These are phyloP conservation scores for Phytophthora kernoviae DNA, from an alignment of 352 stramenopile genomes.

Conservation along the genomic window DNA sequence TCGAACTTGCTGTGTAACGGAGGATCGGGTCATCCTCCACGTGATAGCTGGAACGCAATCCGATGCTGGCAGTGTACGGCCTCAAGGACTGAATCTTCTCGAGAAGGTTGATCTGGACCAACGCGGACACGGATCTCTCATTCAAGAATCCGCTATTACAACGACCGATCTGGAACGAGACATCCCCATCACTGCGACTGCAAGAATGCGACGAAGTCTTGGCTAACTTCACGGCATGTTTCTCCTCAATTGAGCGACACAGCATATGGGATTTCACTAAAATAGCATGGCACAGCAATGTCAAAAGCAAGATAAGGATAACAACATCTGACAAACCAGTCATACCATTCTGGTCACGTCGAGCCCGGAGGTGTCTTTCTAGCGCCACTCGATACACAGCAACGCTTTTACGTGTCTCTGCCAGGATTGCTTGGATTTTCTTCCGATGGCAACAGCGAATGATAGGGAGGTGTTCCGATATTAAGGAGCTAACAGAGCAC, in stretches of 20 bases:
- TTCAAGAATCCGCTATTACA: slow-evolving; percentile 7
- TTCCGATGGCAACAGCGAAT: slow-evolving; percentile 34
- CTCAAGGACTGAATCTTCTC: slow-evolving; percentile 17
- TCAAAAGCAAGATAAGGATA: slow-evolving; percentile 7
- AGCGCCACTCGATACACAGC: slow-evolving; percentile 21
- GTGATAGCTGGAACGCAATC: slow-evolving; percentile 41
- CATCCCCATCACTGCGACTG: background rate
- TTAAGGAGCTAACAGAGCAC: slow-evolving; percentile 27
- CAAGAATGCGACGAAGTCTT: slow-evolving; percentile 8
- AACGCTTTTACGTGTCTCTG: slow-evolving; percentile 33
- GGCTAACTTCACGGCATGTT: slow-evolving; percentile 10
- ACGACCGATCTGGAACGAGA: slow-evolving; percentile 27
- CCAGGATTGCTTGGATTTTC: slow-evolving; percentile 35
- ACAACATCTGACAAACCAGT: background rate
- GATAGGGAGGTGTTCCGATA: slow-evolving; percentile 27
- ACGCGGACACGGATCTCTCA: slow-evolving; percentile 18
- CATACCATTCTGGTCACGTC: slow-evolving; percentile 16
- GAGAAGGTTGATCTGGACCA: slow-evolving; percentile 23
- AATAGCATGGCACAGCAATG: slow-evolving; percentile 1
- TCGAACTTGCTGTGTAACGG: slow-evolving; percentile 62
- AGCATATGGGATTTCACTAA: slow-evolving; percentile 13
- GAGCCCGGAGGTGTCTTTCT: slow-evolving; percentile 9
- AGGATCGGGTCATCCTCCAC: slow-evolving; percentile 74
- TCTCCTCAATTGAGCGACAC: slow-evolving; percentile 14
- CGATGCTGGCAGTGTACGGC: slow-evolving; percentile 43